Evolutionary conservation across 2,329 filamentous ascomycete genomes (phyloP), one percentile per base, ranked within the genome.

Genomic region (Zasmidium angulare): DNA sequence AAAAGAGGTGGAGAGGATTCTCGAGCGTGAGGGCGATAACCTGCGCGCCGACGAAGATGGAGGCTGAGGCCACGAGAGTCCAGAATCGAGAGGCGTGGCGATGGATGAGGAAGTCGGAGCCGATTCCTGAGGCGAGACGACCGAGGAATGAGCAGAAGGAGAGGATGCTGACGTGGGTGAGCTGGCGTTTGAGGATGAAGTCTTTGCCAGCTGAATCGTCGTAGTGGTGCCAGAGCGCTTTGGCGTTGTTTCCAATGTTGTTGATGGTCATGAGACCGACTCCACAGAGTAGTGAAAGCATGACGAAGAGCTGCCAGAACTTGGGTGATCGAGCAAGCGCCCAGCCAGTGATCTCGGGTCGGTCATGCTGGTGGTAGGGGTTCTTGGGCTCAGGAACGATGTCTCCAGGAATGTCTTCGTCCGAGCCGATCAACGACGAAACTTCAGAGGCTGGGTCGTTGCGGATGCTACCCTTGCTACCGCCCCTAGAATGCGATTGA

Each of bases 231-330:
- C 95, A 98, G 1, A 99, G 82, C 2, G 92, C 91, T 71, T 91
- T 90, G 59, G 82, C 79, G 68, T 93, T 86, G 72, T 96, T 96
- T 47, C 95, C 95, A 70, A 98, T 96, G 69, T 99, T 99, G 78
- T 99, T 99, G 77, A 99, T 99, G 0, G 93, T 98, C 95, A 99
- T 99, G 65, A 99, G 79, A 11, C 95, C 95, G 68, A 97, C 89
- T 54, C 95, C 95, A 3, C 92, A 91, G 63, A 98, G 80, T n/a
- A 97, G 84, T 43, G 88, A 92, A 84, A 99, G 90, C 66, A 96
- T 86, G 58, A 84, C 76, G 75, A 96, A 98, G 24, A 96, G 78
- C 70, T 96, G 89, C 92, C 93, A 98, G 75, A 98, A 99, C 65
- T 96, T 89, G 50, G 87, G 69, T 61, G 84, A 86, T 55, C 80